A percentile compares a stretch with the other conserved stretches of the same genome.
Evolutionary conservation across 805 yeast genomes (phyloP).

Genomic region (Naumovozyma dairenensis): DNA sequence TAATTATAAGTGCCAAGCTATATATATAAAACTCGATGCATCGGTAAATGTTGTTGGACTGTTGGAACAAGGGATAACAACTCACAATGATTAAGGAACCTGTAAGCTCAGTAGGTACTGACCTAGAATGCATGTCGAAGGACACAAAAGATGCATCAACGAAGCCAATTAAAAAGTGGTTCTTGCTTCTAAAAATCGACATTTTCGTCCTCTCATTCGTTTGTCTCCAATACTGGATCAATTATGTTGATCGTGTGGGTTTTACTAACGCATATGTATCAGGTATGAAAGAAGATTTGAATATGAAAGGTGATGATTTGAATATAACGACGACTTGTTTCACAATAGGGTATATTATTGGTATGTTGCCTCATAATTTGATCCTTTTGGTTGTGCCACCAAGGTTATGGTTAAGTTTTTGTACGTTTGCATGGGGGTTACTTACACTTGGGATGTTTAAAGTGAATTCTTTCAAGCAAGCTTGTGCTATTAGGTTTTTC

Average conservation of each 20-base stretch:
- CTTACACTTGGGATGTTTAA: conserved; percentile 43
- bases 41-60: too few relatives aligned
- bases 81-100: too few relatives aligned
- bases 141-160: too few relatives aligned
- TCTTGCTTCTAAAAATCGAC: conserved; percentile 24
- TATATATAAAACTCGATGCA: too few relatives aligned
- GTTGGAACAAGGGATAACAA: too few relatives aligned
- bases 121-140: too few relatives aligned
- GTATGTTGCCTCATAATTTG: conserved; percentile 53
- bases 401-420: conserved; percentile 44
- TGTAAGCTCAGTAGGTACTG: too few relatives aligned
- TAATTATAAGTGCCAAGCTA: too few relatives aligned
- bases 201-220: conserved; percentile 27
- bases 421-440: conserved; percentile 48
- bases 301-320: conserved; percentile 39
- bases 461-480: conserved; percentile 37
- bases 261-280: conserved; percentile 53
- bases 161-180: conserved; percentile 8
- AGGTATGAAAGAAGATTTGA: conserved; percentile 52
- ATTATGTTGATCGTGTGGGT: conserved; percentile 50
- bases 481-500: conserved; percentile 50
- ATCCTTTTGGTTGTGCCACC: conserved; percentile 45
- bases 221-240: conserved; percentile 32
- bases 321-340: conserved; percentile 47
- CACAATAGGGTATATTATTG: conserved; percentile 51